Base-by-base conservation (phyloP, 1,139 yeast species). In the Groenewaldozyma sp. region DNA sequence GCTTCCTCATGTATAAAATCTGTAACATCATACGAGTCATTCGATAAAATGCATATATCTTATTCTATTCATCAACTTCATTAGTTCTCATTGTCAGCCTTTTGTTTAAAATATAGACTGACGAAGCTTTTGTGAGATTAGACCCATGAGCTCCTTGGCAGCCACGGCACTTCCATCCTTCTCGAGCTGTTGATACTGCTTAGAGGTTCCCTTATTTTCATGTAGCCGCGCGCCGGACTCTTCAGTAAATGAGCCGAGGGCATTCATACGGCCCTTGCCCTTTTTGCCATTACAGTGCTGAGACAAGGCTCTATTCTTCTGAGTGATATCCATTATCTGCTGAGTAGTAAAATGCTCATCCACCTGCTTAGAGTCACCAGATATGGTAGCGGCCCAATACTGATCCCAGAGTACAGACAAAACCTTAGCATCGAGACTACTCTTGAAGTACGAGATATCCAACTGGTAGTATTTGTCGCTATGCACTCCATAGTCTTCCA, bases 391-490 rank as follows among this genome's bases (percentile, higher is more conserved):
- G 16, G 71, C 64, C 82, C 78, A 76, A 36, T 73, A 70, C 50
- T 70, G 68, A 50, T 64, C 63, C 68, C 73, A 67, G 34, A 74
- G 51, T 34, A 65, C 53, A 34, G 71, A 68, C 29, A 76, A 57
- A 32, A 78, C 56, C 41, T 62, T 62, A 10, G 61, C 52, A 49
- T 82, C 91, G n/a, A 67, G 52, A 1, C 65, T 58, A 33, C 76
- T 75, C 43, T 74, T 70, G 63, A 80, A 82, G 10, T 82, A 68
- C 31, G 75, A 72, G 29, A 86, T 70, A 28, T 78, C 76, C 31
- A 88, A 63, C 9, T 82, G 67, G 56, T 87, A 87, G 61, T 83
- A 88, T 46, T 68, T 70, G 37, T 76, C 73, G 1, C 86, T 71
- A 54, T 82, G 87, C 36, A 72, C 76, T 1, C 94, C 93, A 56